Evolutionary conservation across 2,329 filamentous ascomycete genomes (phyloP).

Genomic region (Hymenoscyphus linearis): DNA sequence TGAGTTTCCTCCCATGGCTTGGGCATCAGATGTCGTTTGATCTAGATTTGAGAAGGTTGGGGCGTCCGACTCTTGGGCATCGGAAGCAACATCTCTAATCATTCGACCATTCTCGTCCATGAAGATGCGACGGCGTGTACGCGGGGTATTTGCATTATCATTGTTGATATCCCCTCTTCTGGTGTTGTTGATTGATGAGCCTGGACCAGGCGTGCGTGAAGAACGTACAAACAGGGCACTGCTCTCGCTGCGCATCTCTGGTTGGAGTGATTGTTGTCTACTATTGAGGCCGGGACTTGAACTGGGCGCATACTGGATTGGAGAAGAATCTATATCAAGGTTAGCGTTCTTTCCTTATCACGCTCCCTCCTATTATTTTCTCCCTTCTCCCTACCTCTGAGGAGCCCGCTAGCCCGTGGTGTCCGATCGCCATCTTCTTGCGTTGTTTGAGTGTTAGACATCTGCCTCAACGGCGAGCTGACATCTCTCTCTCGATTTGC

Average conservation of each 20-base stretch:
- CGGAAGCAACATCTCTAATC: constrained; percentile 45
- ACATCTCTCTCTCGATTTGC: constrained; percentile 38
- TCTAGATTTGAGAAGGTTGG: constrained; percentile 59
- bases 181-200: constrained; percentile 48
- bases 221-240: constrained; percentile 81
- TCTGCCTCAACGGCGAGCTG: constrained; percentile 56
- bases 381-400: constrained; percentile 54
- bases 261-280: constrained; percentile 48
- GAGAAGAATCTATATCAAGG: constrained; percentile 70
- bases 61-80: constrained; percentile 47
- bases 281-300: constrained; percentile 61
- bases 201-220: constrained; percentile 45
- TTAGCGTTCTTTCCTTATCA: constrained; percentile 1
- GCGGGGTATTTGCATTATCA: constrained; percentile 56
- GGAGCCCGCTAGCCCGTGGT: constrained; percentile 55
- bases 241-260: constrained; percentile 74
- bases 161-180: constrained; percentile 85
- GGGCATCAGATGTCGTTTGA: constrained; percentile 86
- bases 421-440: constrained; percentile 60
- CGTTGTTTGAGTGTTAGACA: constrained; percentile 50
- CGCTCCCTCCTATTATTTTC: not conserved
- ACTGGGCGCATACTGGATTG: constrained; percentile 84
- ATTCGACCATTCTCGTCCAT: constrained; percentile 53
- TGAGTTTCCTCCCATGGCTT: constrained; percentile 75
- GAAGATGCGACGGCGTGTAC: constrained; percentile 48